Evolutionary conservation across 768 basidiomycete species (phyloP), one percentile per base, ranked within the genome.

Genomic region (Tephrocybe sp.): DNA sequence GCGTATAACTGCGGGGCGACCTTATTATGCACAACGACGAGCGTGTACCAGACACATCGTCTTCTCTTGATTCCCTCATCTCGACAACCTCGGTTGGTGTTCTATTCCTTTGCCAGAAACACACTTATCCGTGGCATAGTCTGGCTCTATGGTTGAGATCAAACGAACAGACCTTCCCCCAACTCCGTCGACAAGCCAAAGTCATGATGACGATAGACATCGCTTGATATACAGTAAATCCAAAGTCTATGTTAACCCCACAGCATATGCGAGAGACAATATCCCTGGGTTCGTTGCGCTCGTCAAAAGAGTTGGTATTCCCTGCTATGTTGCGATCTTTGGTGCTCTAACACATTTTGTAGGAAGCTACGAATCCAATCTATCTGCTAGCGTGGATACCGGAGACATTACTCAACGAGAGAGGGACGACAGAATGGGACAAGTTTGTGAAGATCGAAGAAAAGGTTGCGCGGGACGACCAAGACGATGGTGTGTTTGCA

Each of bases 201-300:
- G 23, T 52, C 59, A 61, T 6, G 75, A 79, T 47, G 83, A 86
- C 57, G 83, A 83, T 58, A 83, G 80, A 64, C 80, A 82, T 63
- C 76, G 88, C 38, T 74, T 97, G 41, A 65, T 97, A 12, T 97
- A 92, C 59, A 87, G 84, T 66, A 97, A 95, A 65, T 91, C 88
- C 34, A 94, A 94, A 65, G 95, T 97, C 38, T 94, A 95, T 63
- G 84, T 99, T 37, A 91, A 97, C 58, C 97, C 97, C 0, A 95
- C 94, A 2, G 83, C 88, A 3, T 94, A 93, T 64, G 77, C 88
- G 2, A 78, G 88, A 60, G 97, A 98, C 67, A 95, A 97, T 66
- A 90, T 97, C 29, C 83, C 91, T 2, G 97, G 97, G 1, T 98
- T 95, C 64, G 84, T 94, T 6, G 85, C 88, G 13, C 76, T 99